A percentile compares a stretch with the other conserved stretches of the same genome.
phyloP scores from a whole-genome alignment of 805 yeast species.

The Wickerhamiella siamensis region DNA sequence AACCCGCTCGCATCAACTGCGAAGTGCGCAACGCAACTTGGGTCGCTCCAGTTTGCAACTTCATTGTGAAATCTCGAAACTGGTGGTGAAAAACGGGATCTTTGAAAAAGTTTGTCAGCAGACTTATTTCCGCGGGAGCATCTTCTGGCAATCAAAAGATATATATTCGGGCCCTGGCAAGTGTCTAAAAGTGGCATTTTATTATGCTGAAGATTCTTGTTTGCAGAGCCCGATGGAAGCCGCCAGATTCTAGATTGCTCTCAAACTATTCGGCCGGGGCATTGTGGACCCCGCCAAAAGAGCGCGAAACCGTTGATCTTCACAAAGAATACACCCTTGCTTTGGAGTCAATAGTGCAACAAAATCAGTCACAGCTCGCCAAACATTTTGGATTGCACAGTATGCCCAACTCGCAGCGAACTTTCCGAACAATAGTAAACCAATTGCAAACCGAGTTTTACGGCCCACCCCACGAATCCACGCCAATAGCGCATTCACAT shows the following conservation, averaged over 20 bases:
- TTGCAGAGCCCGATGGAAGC: background rate
- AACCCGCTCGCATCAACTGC: constrained; percentile 53
- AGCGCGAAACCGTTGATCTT: constrained; percentile 6
- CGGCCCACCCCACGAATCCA: background rate
- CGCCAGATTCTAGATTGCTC: background rate
- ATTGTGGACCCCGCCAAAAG: constrained; percentile 1
- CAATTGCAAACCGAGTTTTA: constrained; percentile 1
- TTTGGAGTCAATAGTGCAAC: constrained; percentile 3
- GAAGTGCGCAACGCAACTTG: constrained; percentile 71
- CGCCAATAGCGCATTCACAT: background rate
- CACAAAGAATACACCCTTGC: constrained; percentile 8
- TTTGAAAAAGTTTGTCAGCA: background rate
- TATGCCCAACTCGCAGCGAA: background rate
- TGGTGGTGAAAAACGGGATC: background rate
- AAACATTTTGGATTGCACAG: background rate
- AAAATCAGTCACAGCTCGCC: constrained; percentile 4
- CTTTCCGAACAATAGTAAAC: constrained; percentile 2
- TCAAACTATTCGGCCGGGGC: background rate
- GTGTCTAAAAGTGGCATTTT: constrained; percentile 6
- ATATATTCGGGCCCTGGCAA: no score
- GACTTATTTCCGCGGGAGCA: no score
- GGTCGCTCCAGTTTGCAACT: constrained; percentile 61
- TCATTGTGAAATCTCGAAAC: constrained; percentile 31
- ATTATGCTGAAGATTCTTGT: background rate
- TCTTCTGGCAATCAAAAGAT: no score